phyloP scores from a whole-genome alignment of 305 asterid genomes.

The Fraxinus angustifolia region DNA sequence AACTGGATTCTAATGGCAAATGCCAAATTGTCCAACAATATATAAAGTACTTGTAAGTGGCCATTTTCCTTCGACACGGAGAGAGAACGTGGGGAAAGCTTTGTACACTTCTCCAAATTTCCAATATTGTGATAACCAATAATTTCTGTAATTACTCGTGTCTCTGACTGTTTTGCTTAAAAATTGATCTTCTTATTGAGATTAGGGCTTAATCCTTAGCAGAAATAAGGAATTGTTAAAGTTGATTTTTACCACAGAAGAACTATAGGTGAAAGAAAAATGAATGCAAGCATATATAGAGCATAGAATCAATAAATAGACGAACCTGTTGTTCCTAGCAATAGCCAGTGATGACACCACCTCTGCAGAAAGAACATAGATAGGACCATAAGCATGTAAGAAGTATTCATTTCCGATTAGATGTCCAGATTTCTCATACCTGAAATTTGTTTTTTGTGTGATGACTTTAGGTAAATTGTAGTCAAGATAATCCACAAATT shows the following conservation, averaged over 20 bases:
- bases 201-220: neutral
- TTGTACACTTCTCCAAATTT: neutral
- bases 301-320: neutral
- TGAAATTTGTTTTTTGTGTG: neutral
- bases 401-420: conserved; percentile 28
- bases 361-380: conserved; percentile 29
- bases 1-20: neutral
- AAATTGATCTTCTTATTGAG: neutral
- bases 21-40: neutral
- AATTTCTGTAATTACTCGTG: neutral
- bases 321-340: conserved; percentile 21
- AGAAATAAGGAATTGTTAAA: neutral
- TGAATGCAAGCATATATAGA: neutral
- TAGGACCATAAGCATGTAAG: conserved; percentile 32
- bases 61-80: neutral
- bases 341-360: conserved; percentile 24
- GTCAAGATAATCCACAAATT: neutral
- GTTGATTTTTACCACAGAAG: neutral
- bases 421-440: conserved; percentile 27
- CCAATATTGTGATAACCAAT: neutral
- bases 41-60: neutral
- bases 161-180: neutral
- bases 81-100: neutral
- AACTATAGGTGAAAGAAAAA: neutral
- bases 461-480: neutral